Base-by-base conservation (phyloP, 441 rosid genomes). In the Viola pubescens region DNA sequence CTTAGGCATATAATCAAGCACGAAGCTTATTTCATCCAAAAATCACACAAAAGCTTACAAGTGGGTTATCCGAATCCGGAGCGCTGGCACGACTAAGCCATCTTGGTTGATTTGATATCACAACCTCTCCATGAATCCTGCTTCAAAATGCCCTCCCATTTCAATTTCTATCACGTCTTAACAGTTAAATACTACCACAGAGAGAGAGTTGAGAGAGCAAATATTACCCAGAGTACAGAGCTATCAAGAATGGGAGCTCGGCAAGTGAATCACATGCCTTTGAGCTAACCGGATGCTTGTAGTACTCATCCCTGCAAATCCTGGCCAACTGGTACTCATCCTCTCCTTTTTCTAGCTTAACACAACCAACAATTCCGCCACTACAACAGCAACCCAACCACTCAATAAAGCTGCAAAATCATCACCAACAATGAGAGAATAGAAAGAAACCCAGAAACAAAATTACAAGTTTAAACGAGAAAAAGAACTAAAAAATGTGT, bases 81-180 rank as follows among this genome's bases (percentile, higher is more conserved):
- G 56, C 41, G 63, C 34, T 60, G 59, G 63, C 65, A 60, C 56
- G 58, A 49, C 26, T 64, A 54, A 86, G 26, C 98, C 96, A 88
- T 59, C 61, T 71, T 34, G 87, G 74, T 65, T 81, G 73, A 58
- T 71, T 73, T 55, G 92, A 70, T 43, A 75, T 73, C 56, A 77
- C 85, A 67, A 80, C 95, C 64, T 91, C 96, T 13, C 96, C 95
- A 67, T 87, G 95, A 68, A 84, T 71, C 75, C 92, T 91, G 80
- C 42, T 57, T 38, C 56, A 47, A 71, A 4, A 43, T 46, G 13
- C n/a, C n/a, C 37, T 34, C 69, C 57, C 14, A 42, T 6, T 40
- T 60, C 59, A 74, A 62, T 16, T 43, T 6, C 16, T n/a, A 10
- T 37, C 7, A 46, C 3, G 8, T 6, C 40, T 14, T 42, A 34